Evolutionary conservation across 2,329 filamentous ascomycete species (phyloP), one percentile per base, ranked within the genome.

Genomic region (Colletotrichum liriopes): DNA sequence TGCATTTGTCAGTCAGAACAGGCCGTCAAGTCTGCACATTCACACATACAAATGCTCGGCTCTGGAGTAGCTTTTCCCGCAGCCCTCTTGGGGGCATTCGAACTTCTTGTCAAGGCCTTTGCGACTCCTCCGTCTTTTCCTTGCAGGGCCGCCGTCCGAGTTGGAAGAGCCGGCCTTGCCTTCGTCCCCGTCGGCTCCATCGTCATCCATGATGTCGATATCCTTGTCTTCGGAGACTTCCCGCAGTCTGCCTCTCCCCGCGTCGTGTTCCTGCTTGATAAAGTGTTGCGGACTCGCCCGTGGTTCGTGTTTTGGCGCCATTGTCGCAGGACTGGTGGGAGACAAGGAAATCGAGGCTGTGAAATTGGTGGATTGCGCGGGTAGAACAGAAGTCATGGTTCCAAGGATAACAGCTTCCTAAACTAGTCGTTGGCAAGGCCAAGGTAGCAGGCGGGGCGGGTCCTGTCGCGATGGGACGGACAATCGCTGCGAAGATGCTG

Each of bases 21-120:
- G 43, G 49, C 7, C 49, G 12, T 9, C 43, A 37, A 12, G 37
- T 35, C 39, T n/a, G 54, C 47, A 52, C 32, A 11, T 7, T n/a
- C 18, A n/a, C 8, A 86, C 88, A 87, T 90, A 98, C 85, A 99
- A 86, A 85, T 99, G 96, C 83, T 98, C 96, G 11, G 96, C 96
- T 80, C 96, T 90, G 35, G 96, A 98, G 81, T 99, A 99, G 80
- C 93, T 97, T 86, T 98, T 99, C 51, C 94, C 95, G 78, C 96
- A 99, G 49, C 93, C 94, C 75, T 94, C 92, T 72, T 94, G 91
- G 6, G 93, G 92, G 80, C 96, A 99, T 78, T 93, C 92, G 75
- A 95, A 96, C 78, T 92, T 91, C 84, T 95, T 95, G 81, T 95
- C 93, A 51, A 94, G 84, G 3, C 92, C 93, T 81, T 95, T 95